Evolutionary conservation across 768 basidiomycete genomes (phyloP), one percentile per base, ranked within the genome.

Genomic region (Mycena alexandri): DNA sequence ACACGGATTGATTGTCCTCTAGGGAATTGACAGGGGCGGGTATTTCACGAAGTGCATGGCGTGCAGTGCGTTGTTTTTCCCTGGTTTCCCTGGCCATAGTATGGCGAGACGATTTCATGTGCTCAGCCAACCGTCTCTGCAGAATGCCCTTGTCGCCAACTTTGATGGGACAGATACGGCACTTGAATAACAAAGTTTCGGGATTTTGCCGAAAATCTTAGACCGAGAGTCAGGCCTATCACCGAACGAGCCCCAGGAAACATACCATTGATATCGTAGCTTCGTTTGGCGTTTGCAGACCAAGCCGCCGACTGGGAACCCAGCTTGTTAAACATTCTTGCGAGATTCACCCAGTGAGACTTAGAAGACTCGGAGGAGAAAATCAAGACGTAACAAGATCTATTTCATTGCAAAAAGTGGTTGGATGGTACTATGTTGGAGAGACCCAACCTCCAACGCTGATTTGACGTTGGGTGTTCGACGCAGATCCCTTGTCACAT

Each of bases 271-370:
- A 56, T 56, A 25, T 56, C 54, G 24, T 56, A 56, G 54, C 11
- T 24, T 56, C 19, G 21, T 17, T 56, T 56, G 41, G 14, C 21
- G 44, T 44, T 16, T 44, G 17, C 17, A 8, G 44, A 44, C 36
- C 53, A 54, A 36, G 53, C 53, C 4, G 53, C 53, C 34, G 53
- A 21, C 10, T 54, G 53, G 13, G 53, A 54, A 21, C 53, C 53
- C 34, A 54, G 10, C 17, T 54, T 41, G 53, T 54, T 54, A 41
- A 54, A 54, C 53, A 54, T 54, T n/a, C n/a, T n/a, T n/a, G n/a
- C n/a, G n/a, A n/a, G n/a, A n/a, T n/a, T n/a, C n/a, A n/a, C n/a
- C 8, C 11, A 52, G 50, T 17, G 29, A 13, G 53, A 54, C 53
- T 54, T 54, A 54, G 53, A n/a, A 44, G 13, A n/a, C 19, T 19